These are phyloP conservation scores for Globisporangium spiculum DNA, from an alignment of 352 stramenopile species.

Conservation along the genomic window DNA sequence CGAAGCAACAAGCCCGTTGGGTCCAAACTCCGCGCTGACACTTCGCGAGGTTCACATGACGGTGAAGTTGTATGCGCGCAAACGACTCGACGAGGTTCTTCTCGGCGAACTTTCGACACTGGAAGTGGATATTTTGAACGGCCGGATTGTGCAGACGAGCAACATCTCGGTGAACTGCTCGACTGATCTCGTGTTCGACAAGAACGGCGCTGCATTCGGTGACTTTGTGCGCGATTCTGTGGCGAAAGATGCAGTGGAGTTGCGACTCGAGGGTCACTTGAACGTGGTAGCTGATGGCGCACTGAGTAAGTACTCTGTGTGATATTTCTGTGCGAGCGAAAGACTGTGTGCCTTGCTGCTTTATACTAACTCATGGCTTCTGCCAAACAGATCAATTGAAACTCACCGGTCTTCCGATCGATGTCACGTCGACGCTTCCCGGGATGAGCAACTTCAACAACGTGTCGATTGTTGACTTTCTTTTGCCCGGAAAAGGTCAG, in stretches of 20 bases:
- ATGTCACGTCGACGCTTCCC: slow-evolving; percentile 33
- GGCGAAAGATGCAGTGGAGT: slow-evolving; percentile 36
- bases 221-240: slow-evolving; percentile 69
- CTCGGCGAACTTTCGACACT: slow-evolving; percentile 52
- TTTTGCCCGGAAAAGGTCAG: slow-evolving; percentile 43
- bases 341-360: background rate
- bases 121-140: slow-evolving; percentile 54
- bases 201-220: slow-evolving; percentile 50
- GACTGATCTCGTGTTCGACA: slow-evolving; percentile 42
- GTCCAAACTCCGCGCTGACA: slow-evolving; percentile 49
- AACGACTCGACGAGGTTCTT: slow-evolving; percentile 24
- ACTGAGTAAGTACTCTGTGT: slow-evolving; percentile 37
- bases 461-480: slow-evolving; percentile 62
- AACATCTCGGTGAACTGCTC: slow-evolving; percentile 73
- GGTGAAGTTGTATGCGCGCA: slow-evolving; percentile 41
- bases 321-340: background rate
- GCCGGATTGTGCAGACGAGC: slow-evolving; percentile 47
- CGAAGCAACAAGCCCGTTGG: slow-evolving; percentile 67
- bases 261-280: slow-evolving; percentile 52
- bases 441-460: slow-evolving; percentile 67
- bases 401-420: slow-evolving; percentile 47
- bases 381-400: slow-evolving; percentile 41
- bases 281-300: slow-evolving; percentile 62
- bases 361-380: slow-evolving; percentile 7
- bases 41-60: slow-evolving; percentile 63